Percentiles rank a stretch among this genome's conserved stretches.
Evolutionary conservation across 352 stramenopile genomes (phyloP).

Genomic region (Aphanomyces euteiches): DNA sequence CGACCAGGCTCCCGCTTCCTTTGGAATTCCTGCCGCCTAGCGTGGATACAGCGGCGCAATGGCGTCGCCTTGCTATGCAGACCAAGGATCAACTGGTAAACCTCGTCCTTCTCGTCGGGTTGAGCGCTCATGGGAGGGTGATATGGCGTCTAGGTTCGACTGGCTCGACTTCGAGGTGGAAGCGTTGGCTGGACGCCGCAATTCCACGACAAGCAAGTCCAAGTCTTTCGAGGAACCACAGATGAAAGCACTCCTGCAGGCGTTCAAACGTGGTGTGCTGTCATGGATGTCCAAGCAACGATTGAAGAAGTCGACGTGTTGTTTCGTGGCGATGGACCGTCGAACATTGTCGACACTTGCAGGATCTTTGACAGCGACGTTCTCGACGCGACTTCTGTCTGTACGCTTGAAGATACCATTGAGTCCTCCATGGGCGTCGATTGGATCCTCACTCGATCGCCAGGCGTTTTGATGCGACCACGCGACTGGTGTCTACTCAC

Average conservation of each 20-base stretch:
- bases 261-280: slow-evolving; percentile 7
- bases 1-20: slow-evolving; percentile 5
- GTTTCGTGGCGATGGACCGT: background rate
- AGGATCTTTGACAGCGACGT: slow-evolving; percentile 5
- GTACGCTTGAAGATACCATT: background rate
- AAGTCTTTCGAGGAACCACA: background rate
- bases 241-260: background rate
- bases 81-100: slow-evolving; percentile 8
- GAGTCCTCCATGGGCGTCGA: background rate
- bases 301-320: slow-evolving; percentile 2
- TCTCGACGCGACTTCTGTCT: background rate
- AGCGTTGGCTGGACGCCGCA: background rate
- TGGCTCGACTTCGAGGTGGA: background rate
- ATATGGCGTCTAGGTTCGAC: background rate
- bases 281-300: slow-evolving; percentile 13
- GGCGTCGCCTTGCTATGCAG: background rate
- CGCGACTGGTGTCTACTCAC: slow-evolving; percentile 17
- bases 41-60: slow-evolving; percentile 2
- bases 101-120: background rate
- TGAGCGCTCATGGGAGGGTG: background rate
- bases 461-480: background rate
- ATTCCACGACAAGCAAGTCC: background rate
- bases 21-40: background rate
- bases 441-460: slow-evolving; percentile 3
- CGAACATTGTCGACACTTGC: background rate